Base-by-base conservation (phyloP, 1,139 yeast species). In the Saccharomyces hybrid region DNA sequence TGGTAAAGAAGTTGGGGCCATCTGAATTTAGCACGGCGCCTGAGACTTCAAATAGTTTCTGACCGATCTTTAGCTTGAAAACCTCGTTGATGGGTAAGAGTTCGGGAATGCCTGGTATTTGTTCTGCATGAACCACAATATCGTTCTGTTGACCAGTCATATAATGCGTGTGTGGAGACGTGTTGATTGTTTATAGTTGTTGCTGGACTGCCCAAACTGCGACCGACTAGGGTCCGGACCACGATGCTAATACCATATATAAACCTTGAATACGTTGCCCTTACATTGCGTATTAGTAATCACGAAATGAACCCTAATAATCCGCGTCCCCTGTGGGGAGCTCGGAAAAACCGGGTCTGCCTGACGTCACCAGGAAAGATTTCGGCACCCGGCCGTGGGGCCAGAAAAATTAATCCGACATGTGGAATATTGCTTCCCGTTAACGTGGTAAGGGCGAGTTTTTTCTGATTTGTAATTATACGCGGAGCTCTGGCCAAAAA, bases 11-110 rank as follows among this genome's bases (percentile, higher is more conserved):
- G 9, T 78, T 75, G 1, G 81, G 81, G 0, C 74, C 83, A 70
- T 89, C 97, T 1, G 88, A 86, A 21, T 90, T 85, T 47, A 89
- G 70, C 12, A 96, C 87, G 1, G 91, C 88, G 0, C 96, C 97
- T 64, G 91, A 84, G 14, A 74, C 60, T 42, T 76, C 73, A 67
- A 80, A 84, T 38, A 78, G 60, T 59, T 77, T 77, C 55, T 76
- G 79, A 0, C 96, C 96, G 4, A 88, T 83, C 66, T 85, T 88
- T 27, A 89, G 78, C 7, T 83, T 76, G 68, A 78, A 89, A 59
- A 87, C 81, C 60, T 77, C 79, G 51, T 82, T 85, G 58, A 76
- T 80, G 38, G 91, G 83, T 28, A 88, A 74, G 2, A 82, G 64
- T 0, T 71, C 67, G 0, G 88, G 86, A 48, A 85, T 84, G 1